Evolutionary conservation across 306 rosid species (phyloP).

Genomic region (Fagus sylvatica): DNA sequence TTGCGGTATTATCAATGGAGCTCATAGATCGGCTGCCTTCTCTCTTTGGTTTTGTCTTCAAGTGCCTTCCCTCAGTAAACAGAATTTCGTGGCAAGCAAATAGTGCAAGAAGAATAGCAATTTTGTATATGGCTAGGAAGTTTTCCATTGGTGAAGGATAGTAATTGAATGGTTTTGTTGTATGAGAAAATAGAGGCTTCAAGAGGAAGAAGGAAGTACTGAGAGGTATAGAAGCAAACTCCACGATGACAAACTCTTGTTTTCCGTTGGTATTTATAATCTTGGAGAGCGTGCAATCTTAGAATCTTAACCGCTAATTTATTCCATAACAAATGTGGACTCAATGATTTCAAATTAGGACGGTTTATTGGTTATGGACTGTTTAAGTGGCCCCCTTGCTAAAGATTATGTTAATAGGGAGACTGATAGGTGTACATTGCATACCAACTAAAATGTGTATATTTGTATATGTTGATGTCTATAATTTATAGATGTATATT

Average conservation of each 20-base stretch:
- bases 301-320: slow-evolving; percentile 18
- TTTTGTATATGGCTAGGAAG: not conserved
- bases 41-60: not conserved
- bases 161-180: not conserved
- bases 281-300: not conserved
- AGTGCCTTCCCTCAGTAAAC: slow-evolving; percentile 19
- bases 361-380: not conserved
- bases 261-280: slow-evolving; percentile 23
- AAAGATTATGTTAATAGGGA: too few relatives aligned
- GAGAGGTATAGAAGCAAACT: slow-evolving; percentile 3
- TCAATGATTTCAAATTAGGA: slow-evolving; percentile 16
- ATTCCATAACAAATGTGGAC: slow-evolving; percentile 2
- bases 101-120: slow-evolving; percentile 21
- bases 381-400: not conserved
- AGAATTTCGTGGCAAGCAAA: slow-evolving; percentile 17
- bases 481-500: too few relatives aligned
- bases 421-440: too few relatives aligned
- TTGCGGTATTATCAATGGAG: not conserved
- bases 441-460: too few relatives aligned
- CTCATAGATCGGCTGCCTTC: not conserved
- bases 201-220: not conserved
- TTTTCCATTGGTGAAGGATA: slow-evolving; percentile 21
- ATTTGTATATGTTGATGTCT: too few relatives aligned
- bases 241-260: slow-evolving; percentile 10
- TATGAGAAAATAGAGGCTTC: not conserved